Evolutionary conservation across 176 grass and related monocot genomes (phyloP), one percentile per base, ranked within the genome.

Genomic region (Oryza glumipatula): DNA sequence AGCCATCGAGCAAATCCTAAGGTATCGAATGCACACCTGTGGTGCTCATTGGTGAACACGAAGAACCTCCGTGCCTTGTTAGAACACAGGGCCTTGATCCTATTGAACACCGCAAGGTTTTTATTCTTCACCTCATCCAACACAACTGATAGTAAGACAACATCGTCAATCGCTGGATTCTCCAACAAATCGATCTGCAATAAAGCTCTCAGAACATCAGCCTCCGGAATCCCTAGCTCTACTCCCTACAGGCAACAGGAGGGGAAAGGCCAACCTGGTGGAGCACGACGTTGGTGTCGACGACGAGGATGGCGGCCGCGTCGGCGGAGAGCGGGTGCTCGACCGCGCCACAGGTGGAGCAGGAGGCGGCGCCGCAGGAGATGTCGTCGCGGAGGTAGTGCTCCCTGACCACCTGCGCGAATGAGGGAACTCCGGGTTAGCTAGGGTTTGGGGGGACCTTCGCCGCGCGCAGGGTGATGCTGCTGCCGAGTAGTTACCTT

Each of bases 351-450:
- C 96, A 98, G 22, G 83, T 60, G 61, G 88, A n/a, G 70, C 96
- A 98, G 32, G 88, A 92, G 22, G 74, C 66, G 54, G 90, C 86
- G 44, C 96, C 96, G 72, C 96, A 98, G 88, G 89, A 88, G 75
- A 98, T 87, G 56, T 95, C 93, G 45, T 98, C 96, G 43, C 96
- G 90, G 85, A 98, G 85, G 89, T 98, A 98, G 87, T 98, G 96
- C 86, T 98, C 96, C 76, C 96, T 90, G 32, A 98, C 96, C 39
- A 98, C 91, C 96, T 95, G 64, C 44, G 45, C 13, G 12, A 12
- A 79, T 28, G 43, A 11, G 38, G 12, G 46, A 41, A 41, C 72
- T 10, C 7, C 51, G 43, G 88, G 61, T 89, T 79, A 84, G 77
- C 70, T 88, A 88, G 91, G 85, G 88, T 86, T 80, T 64, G 64